Evolutionary conservation across 2,329 filamentous ascomycete species (phyloP), one percentile per base, ranked within the genome.

Genomic region (Stromatinia cepivora): DNA sequence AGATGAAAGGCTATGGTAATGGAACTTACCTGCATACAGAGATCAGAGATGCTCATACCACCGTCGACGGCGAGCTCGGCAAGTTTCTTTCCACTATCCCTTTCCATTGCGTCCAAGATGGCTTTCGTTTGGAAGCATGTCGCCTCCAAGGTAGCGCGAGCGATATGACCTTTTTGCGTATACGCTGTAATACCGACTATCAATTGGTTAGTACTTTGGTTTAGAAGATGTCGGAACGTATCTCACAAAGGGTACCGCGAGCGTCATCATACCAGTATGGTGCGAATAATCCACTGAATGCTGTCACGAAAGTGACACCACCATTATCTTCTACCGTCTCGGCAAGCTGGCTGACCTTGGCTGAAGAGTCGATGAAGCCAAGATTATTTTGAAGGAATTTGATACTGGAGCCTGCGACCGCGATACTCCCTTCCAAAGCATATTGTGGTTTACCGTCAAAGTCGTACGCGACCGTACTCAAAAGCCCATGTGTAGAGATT

Each of bases 241-340:
- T 79, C 81, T 79, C 79, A 85, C 83, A 90, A 71, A 90, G 87
- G 9, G 90, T 92, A 73, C 90, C 90, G 76, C 90, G 86, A 0
- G 89, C 89, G 80, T 92, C 89, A 76, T 92, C 89, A 69, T 92
- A 90, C 90, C 90, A 92, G 78, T 92, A 92, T 0, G 90, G 90
- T 1, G 90, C 90, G 76, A 92, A 92, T 2, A 92, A 81, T 69
- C 90, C 90, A 77, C 86, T 89, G 79, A 92, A 92, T 7, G 90
- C 90, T 20, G 90, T 92, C 67, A 92, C 90, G 76, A 92, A 84
- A 13, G 90, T 84, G 70, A 88, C 87, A 3, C 90, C 90, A 65
- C 89, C 90, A 72, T 87, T 92, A 77, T 92, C 87, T 52, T 85
- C 80, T 9, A 91, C 89, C 1, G 84, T 86, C 56, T 84, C 84